Base-by-base conservation (phyloP, 2,329 filamentous ascomycete genomes). In the Botrytis porri region DNA sequence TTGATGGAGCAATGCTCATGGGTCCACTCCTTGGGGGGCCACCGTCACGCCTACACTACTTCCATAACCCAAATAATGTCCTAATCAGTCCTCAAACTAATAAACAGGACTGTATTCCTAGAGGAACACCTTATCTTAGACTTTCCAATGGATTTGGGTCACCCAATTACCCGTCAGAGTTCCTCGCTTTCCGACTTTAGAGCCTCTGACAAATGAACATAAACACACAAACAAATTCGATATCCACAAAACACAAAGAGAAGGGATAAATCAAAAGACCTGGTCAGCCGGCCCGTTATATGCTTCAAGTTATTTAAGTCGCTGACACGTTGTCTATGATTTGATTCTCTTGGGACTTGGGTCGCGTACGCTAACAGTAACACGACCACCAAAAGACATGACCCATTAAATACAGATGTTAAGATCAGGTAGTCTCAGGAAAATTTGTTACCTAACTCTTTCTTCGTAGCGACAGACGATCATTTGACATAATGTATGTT, bases 281-380 rank as follows among this genome's bases (percentile, higher is more conserved):
- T 12, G 61, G 16, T 29, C 61, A 20, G n/a, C 25, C 16, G 18
- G 25, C 61, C 37, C 39, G 6, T 1, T 3, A 39, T 9, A n/a
- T 29, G 25, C 18, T 29, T 41, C 7, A 43, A 22, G 61, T 18
- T n/a, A 16, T 29, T 29, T 20, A 63, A 63, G 16, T 16, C 25
- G 25, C n/a, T 63, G 37, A 43, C 3, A 63, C n/a, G 37, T 63
- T 41, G 9, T 18, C 4, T 29, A 29, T 41, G 25, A 39, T 63
- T 29, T 63, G 39, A 1, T 63, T 43, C 4, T 10, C 39, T 63
- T 63, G 37, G 37, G 37, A 63, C 25, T 8, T 63, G 14, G 61
- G 61, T n/a, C 61, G 61, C 37, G 61, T 63, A 63, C 61, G 25
- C 61, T 39, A 63, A 63, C 61, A 63, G n/a, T 2, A 43, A 29